Evolutionary conservation across 352 stramenopile genomes (phyloP), one percentile per base, ranked within the genome.

Genomic region (Pythium sp.): DNA sequence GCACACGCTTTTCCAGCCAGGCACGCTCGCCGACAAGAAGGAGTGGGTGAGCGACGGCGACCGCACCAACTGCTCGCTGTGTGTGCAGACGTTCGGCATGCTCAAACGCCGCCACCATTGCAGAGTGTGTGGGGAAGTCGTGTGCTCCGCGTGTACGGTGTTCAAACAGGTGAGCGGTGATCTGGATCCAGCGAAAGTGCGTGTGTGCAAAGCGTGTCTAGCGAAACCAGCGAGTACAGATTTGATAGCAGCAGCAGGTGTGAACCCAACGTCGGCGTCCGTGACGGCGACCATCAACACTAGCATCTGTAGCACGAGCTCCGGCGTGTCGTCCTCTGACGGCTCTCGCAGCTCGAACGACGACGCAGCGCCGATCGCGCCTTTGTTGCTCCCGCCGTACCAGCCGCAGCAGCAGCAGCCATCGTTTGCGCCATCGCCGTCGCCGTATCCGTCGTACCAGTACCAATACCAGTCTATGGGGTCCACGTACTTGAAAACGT

Each of bases 51-150:
- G 80, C 34, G 87, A 96, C 62, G 78, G 75, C 11, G 77, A 91
- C 36, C 84, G 89, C 32, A 82, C 82, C 38, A 92, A 91, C 64
- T 96, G 89, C 74, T 92, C 82, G 49, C 73, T 94, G 2, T 96
- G 89, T 46, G 76, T 89, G 15, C 89, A 93, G 61, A 78, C 81
- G 0, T 96, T 96, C 30, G 71, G 79, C 30, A 85, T 95, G 79
- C 70, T 96, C n/a, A 89, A 87, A 66, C 80, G 89, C 36, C 86
- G 86, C 28, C 89, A 97, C 65, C 89, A 97, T 70, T 97, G 89
- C 58, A 85, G 89, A 43, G 84, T 93, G 12, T 97, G 89, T 56
- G 89, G 89, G 4, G 87, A 94, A 67, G 87, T 97, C n/a, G 87
- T 97, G 20, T 97, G 89, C 60, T 82, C 81, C 0, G 75, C 76